Conservation (phyloP, 306 rosid species). For the apple (Malus domestica) region DNA sequence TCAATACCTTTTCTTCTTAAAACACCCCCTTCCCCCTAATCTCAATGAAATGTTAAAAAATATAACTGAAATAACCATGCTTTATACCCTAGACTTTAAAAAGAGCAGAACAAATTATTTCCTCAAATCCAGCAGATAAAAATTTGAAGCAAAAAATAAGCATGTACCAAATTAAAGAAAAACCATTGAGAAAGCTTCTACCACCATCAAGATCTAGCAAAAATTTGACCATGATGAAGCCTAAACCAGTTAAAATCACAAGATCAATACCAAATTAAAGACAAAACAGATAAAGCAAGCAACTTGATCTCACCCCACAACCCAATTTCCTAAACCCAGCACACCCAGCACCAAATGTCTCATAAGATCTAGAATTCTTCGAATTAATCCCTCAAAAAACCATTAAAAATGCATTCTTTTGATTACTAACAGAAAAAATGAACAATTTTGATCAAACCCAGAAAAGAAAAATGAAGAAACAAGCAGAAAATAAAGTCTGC, state of each 20-base stretch:
- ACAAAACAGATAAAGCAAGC: neutral
- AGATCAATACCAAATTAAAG: slow-evolving; percentile 1
- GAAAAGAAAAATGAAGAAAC: slow-evolving; percentile 8
- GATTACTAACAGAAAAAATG: neutral
- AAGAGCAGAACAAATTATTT: neutral
- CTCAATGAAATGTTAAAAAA: neutral
- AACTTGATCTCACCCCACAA: slow-evolving; percentile 14
- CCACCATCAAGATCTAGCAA: slow-evolving; percentile 37
- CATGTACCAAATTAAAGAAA: neutral
- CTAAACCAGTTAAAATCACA: neutral
- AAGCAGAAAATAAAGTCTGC: slow-evolving; percentile 11
- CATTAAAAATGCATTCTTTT: neutral
- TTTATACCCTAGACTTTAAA: neutral
- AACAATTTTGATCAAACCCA: slow-evolving; percentile 12
- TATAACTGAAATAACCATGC: neutral
- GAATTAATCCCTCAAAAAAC: neutral
- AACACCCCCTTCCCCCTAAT: neutral
- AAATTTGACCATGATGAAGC: neutral
- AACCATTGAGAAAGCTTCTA: slow-evolving; percentile 5
- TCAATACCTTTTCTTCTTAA: neutral
- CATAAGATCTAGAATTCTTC: slow-evolving; percentile 27
- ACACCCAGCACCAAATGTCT: neutral
- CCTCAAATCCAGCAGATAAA: neutral
- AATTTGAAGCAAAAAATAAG: neutral
- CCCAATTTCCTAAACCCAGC: neutral